phyloP scores from a whole-genome alignment of 2,329 filamentous ascomycete genomes.

The Phialocephala sp. region DNA sequence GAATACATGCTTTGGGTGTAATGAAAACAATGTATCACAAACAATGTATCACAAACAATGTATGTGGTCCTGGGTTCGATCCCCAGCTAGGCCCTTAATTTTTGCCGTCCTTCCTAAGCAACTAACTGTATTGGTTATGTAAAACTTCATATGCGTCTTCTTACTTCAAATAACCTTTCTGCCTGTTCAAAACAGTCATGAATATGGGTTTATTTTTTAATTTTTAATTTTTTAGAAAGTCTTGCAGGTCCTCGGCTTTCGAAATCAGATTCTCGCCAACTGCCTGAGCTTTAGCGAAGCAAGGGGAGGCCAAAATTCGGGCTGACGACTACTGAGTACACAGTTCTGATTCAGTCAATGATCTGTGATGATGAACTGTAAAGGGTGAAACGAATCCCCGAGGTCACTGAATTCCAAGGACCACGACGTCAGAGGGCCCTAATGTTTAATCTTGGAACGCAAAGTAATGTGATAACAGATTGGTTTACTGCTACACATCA shows the following conservation, averaged over 20 bases:
- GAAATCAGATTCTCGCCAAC: too few relatives aligned
- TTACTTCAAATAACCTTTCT: too few relatives aligned
- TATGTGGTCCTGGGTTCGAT: neutral
- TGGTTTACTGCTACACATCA: slow-evolving; percentile 56
- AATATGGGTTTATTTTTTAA: too few relatives aligned
- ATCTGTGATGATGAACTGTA: slow-evolving; percentile 44
- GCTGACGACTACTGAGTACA: too few relatives aligned
- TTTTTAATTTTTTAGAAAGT: too few relatives aligned
- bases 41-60: neutral
- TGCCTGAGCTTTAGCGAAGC: too few relatives aligned
- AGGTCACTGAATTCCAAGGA: slow-evolving; percentile 49
- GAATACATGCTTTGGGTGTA: slow-evolving; percentile 1
- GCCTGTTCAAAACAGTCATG: too few relatives aligned
- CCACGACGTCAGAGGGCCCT: slow-evolving; percentile 67
- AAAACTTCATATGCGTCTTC: neutral
- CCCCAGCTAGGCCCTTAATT: neutral
- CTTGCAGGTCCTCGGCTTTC: too few relatives aligned
- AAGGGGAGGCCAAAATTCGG: too few relatives aligned
- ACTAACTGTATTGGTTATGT: neutral
- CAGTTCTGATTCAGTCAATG: too few relatives aligned
- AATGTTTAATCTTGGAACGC: slow-evolving; percentile 59
- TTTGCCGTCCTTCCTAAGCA: neutral
- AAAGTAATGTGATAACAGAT: slow-evolving; percentile 63
- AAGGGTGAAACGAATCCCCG: slow-evolving; percentile 69
- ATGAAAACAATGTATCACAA: neutral